phyloP scores from a whole-genome alignment of 495 filamentous ascomycete genomes.

The Penicillium robsamsonii region DNA sequence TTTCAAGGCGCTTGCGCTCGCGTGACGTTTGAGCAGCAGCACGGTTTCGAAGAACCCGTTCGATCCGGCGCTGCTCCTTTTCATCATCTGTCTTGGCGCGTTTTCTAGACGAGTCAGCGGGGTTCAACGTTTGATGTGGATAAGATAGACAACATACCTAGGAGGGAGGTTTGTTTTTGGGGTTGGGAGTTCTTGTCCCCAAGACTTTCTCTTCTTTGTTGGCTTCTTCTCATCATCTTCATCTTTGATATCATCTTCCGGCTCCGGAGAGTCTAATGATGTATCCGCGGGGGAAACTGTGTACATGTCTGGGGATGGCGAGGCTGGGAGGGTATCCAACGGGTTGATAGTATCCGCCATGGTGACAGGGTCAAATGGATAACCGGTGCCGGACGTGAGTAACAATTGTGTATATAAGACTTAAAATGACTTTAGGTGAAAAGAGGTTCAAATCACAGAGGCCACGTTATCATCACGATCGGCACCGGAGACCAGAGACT shows the following conservation, averaged over 20 bases:
- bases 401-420: conserved; percentile 7
- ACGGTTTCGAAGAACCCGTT: conserved; percentile 94
- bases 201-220: conserved; percentile 95
- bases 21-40: conserved; percentile 93
- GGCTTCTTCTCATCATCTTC: conserved; percentile 63
- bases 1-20: conserved; percentile 91
- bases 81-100: conserved; percentile 98
- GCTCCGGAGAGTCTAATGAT: conserved; percentile 33
- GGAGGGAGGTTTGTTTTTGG: conserved; percentile 97
- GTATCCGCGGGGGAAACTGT: conserved; percentile 54
- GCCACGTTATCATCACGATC: conserved; percentile 43
- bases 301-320: conserved; percentile 38
- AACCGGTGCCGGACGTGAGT: conserved; percentile 23
- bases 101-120: conserved; percentile 57
- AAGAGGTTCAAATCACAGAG: conserved; percentile 14
- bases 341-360: conserved; percentile 42
- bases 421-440: conserved; percentile 9
- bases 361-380: conserved; percentile 18
- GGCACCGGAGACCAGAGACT: conserved; percentile 26
- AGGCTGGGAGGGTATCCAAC: conserved; percentile 33
- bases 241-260: conserved; percentile 26
- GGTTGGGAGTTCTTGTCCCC: conserved; percentile 94
- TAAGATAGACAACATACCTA: conserved; percentile 57
- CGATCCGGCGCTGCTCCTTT: conserved; percentile 96
- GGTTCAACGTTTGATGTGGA: not conserved